Percentiles rank a stretch among this genome's conserved stretches.
Conservation (phyloP, 2,329 filamentous ascomycete species). For the Paraphaeosphaeria minitans region DNA sequence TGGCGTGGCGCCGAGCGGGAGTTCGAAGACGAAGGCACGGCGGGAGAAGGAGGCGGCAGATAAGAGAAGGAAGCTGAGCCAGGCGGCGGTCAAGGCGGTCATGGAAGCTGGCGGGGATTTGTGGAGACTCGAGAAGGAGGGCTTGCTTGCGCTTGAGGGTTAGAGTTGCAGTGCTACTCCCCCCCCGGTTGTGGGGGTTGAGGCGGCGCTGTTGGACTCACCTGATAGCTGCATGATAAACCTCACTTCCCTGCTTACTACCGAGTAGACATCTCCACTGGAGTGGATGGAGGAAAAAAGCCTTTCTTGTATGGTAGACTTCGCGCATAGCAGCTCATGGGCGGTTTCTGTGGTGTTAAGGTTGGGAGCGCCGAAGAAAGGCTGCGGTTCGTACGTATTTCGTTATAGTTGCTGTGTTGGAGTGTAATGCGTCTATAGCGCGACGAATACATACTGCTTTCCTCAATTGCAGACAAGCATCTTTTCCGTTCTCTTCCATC, state of each 20-base stretch:
- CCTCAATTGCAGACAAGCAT: not conserved
- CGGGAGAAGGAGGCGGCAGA: conserved; percentile 87
- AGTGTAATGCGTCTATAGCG: conserved; percentile 22
- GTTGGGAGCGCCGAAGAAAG: not conserved
- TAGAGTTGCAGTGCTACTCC: conserved; percentile 11
- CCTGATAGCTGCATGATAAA: not conserved
- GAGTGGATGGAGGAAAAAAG: not conserved
- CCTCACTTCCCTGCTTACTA: not conserved
- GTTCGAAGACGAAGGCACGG: conserved; percentile 91
- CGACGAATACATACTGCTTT: conserved; percentile 12
- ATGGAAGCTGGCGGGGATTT: conserved; percentile 72
- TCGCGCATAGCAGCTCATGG: not conserved
- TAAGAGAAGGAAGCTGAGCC: conserved; percentile 69
- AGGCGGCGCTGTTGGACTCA: conserved; percentile 1
- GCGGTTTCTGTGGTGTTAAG: not conserved
- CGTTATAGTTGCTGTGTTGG: conserved; percentile 4
- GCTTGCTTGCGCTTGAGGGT: conserved; percentile 37
- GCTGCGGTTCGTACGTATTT: not conserved
- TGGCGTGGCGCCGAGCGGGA: conserved; percentile 89
- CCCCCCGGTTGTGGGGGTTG: not conserved
- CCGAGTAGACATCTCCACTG: too few relatives aligned
- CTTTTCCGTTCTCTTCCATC: not conserved
- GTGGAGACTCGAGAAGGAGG: conserved; percentile 50
- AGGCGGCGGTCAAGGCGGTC: conserved; percentile 71
- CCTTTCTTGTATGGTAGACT: conserved; percentile 7